A percentile compares a stretch with the other conserved stretches of the same genome.
These are phyloP conservation scores for Pichia norvegensis DNA, from an alignment of 1,139 yeast species.

Conservation along the genomic window DNA sequence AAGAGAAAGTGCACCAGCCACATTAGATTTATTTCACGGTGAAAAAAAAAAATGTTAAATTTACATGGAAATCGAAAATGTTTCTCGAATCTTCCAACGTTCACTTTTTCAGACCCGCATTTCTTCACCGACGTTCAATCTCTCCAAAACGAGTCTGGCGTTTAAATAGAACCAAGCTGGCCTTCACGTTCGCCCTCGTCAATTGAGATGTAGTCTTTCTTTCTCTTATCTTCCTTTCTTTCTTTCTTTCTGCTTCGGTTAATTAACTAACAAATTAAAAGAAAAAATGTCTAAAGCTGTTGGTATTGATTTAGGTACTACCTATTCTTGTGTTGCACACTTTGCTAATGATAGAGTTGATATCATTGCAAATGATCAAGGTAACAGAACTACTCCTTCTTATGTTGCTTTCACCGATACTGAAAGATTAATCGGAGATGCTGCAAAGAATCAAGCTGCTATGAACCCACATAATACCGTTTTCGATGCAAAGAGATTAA, in stretches of 20 bases:
- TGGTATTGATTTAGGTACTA: constrained; percentile 98
- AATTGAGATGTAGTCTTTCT: too few relatives aligned
- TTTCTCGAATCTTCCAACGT: not conserved
- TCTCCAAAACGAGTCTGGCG: too few relatives aligned
- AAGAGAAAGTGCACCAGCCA: too few relatives aligned
- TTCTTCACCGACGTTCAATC: too few relatives aligned
- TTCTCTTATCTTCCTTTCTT: not conserved
- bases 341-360: constrained; percentile 69
- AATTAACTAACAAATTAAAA: constrained; percentile 2
- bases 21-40: too few relatives aligned
- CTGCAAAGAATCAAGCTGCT: constrained; percentile 98
- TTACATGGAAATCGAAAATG: too few relatives aligned
- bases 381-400: constrained; percentile 97
- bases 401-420: constrained; percentile 92
- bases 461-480: constrained; percentile 92
- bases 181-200: too few relatives aligned
- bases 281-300: constrained; percentile 85
- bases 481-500: constrained; percentile 94
- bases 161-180: not conserved
- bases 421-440: constrained; percentile 97
- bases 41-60: too few relatives aligned
- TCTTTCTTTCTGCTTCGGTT: not conserved
- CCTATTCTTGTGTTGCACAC: constrained; percentile 95
- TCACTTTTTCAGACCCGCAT: not conserved
- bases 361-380: constrained; percentile 95